phyloP scores from a whole-genome alignment of 2,329 filamentous ascomycete species.

The Alternaria ethzedia region DNA sequence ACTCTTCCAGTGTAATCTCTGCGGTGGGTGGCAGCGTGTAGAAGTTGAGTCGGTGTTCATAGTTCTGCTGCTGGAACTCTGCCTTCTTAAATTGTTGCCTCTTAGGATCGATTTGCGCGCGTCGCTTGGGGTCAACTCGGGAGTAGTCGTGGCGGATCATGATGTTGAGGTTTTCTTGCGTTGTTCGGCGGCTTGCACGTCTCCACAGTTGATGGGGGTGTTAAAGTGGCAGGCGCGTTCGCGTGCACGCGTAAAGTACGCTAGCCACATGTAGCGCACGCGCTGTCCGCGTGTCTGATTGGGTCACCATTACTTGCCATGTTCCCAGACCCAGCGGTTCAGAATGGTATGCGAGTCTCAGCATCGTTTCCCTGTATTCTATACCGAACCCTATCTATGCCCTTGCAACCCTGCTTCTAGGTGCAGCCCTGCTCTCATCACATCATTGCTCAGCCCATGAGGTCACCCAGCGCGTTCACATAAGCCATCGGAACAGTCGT shows the following conservation, averaged over 20 bases:
- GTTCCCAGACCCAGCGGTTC: neutral
- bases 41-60: constrained; percentile 88
- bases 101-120: constrained; percentile 76
- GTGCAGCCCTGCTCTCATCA: neutral
- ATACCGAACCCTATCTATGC: neutral
- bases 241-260: constrained; percentile 22
- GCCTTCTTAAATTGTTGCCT: constrained; percentile 86
- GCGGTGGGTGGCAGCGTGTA: constrained; percentile 87
- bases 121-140: constrained; percentile 71
- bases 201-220: constrained; percentile 9
- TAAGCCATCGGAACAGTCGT: constrained; percentile 79
- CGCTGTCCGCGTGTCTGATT: constrained; percentile 2
- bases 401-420: no score
- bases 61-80: constrained; percentile 77
- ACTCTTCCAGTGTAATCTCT: constrained; percentile 95
- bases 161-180: constrained; percentile 3
- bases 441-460: constrained; percentile 52
- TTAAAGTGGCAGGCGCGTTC: constrained; percentile 30
- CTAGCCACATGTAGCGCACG: constrained; percentile 14
- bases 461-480: constrained; percentile 82
- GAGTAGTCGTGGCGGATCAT: constrained; percentile 51
- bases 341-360: neutral
- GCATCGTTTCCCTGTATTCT: neutral
- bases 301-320: neutral
- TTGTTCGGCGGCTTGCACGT: constrained; percentile 7